phyloP scores from a whole-genome alignment of 169 alveolate genomes.

The Eimeria sp. region DNA sequence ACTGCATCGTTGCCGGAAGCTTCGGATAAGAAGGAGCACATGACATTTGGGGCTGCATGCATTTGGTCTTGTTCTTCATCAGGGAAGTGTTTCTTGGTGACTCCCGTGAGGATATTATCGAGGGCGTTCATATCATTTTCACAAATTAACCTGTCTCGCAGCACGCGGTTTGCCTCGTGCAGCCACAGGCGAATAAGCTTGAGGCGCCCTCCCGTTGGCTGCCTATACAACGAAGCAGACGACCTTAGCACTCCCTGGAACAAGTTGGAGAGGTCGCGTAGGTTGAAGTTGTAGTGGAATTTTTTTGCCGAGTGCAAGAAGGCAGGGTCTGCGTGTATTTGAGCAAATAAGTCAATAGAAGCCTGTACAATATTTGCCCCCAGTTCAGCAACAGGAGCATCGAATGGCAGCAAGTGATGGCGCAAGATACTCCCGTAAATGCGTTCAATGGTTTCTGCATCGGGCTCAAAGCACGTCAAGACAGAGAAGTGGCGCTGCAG shows the following conservation, averaged over 20 bases:
- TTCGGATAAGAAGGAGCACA: conserved; percentile 94
- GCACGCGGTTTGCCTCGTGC: conserved; percentile 97
- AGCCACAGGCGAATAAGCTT: conserved; percentile 96
- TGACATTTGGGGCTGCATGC: conserved; percentile 90
- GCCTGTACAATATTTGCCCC: conserved; percentile 92
- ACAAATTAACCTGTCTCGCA: conserved; percentile 95
- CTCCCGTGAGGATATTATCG: conserved; percentile 90
- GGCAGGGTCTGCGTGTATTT: conserved; percentile 79
- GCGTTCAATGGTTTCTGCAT: conserved; percentile 91
- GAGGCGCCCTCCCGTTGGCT: conserved; percentile 89
- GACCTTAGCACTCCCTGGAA: conserved; percentile 95
- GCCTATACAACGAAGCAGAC: conserved; percentile 91
- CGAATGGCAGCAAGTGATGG: conserved; percentile 94
- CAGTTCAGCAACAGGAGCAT: conserved; percentile 89
- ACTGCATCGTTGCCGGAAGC: conserved; percentile 93
- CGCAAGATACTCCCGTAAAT: conserved; percentile 93
- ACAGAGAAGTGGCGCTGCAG: conserved; percentile 96
- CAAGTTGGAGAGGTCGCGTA: conserved; percentile 95
- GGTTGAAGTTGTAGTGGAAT: conserved; percentile 98
- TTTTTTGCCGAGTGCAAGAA: conserved; percentile 95
- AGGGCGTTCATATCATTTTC: conserved; percentile 92
- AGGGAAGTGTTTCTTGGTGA: conserved; percentile 88
- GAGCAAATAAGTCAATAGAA: conserved; percentile 91
- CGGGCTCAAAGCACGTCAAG: conserved; percentile 93
- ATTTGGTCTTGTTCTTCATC: conserved; percentile 88